phyloP scores from a whole-genome alignment of 768 basidiomycete genomes.

The Boletus edulis region DNA sequence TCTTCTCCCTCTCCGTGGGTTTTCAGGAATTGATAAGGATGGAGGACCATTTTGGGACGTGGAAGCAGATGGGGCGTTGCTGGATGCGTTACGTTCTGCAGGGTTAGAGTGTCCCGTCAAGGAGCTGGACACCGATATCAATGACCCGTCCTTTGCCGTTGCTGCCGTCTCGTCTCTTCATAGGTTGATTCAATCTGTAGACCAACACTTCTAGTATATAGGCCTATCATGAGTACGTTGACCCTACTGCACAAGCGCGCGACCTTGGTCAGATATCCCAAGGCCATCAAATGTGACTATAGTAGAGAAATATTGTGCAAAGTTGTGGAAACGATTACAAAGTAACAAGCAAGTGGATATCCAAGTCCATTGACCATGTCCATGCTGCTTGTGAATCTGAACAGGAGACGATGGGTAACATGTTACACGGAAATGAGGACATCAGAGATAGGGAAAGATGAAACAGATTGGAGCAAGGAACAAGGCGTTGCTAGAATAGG shows the following conservation, averaged over 20 bases:
- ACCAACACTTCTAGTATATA: not conserved
- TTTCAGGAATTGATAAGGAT: slow-evolving; percentile 25
- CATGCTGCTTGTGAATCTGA: slow-evolving; percentile 31
- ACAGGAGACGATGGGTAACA: slow-evolving; percentile 30
- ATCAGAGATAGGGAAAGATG: slow-evolving; percentile 17
- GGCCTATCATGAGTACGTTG: not conserved
- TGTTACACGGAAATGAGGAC: slow-evolving; percentile 21
- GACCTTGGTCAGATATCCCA: not conserved
- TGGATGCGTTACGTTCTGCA: slow-evolving; percentile 14
- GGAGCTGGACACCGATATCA: slow-evolving; percentile 27
- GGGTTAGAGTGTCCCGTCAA: slow-evolving; percentile 17
- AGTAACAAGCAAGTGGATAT: slow-evolving; percentile 48
- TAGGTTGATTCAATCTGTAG: slow-evolving; percentile 11
- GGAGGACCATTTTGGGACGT: slow-evolving; percentile 24
- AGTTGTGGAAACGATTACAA: slow-evolving; percentile 41
- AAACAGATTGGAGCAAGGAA: slow-evolving; percentile 17
- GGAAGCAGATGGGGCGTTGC: slow-evolving; percentile 23
- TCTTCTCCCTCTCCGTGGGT: slow-evolving; percentile 24
- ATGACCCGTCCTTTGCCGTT: slow-evolving; percentile 22
- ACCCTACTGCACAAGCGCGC: not conserved
- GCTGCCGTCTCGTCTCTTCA: slow-evolving; percentile 18
- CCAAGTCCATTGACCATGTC: slow-evolving; percentile 55
- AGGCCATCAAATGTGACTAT: slow-evolving; percentile 11
- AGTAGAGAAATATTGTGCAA: slow-evolving; percentile 10
- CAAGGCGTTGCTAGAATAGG: slow-evolving; percentile 8